These are phyloP conservation scores for Aspergillus steynii DNA, from an alignment of 495 filamentous ascomycete species.

Conservation along the genomic window DNA sequence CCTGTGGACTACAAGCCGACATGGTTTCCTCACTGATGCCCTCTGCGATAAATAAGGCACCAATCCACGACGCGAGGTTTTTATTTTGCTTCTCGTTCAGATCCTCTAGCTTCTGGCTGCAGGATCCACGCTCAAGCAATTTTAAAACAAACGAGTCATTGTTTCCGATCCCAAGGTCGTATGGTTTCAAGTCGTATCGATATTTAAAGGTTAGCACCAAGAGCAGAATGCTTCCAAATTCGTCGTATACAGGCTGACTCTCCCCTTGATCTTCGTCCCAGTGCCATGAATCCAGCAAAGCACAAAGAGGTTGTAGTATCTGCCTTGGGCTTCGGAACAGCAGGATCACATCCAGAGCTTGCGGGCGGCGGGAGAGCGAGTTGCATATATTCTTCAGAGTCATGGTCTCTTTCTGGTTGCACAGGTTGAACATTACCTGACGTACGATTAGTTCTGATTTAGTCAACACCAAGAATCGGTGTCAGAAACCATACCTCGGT, in stretches of 20 bases:
- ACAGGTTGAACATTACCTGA: conserved; percentile 76
- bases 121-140: conserved; percentile 65
- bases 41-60: conserved; percentile 81
- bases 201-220: conserved; percentile 79
- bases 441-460: conserved; percentile 17
- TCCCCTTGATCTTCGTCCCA: conserved; percentile 94
- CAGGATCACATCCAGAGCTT: conserved; percentile 79
- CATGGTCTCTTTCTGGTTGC: conserved; percentile 85
- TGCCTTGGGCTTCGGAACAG: conserved; percentile 77
- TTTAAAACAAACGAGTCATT: conserved; percentile 75
- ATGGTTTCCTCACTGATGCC: conserved; percentile 86
- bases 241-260: conserved; percentile 94
- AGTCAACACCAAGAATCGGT: neutral
- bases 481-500: conserved; percentile 60
- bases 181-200: conserved; percentile 71
- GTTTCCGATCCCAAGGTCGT: conserved; percentile 64
- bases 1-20: conserved; percentile 86
- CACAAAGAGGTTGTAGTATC: conserved; percentile 80
- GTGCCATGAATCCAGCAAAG: conserved; percentile 82
- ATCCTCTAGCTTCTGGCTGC: conserved; percentile 61
- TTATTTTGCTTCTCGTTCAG: conserved; percentile 72
- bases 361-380: conserved; percentile 73
- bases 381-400: conserved; percentile 82
- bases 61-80: conserved; percentile 82
- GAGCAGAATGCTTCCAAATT: conserved; percentile 87